Conservation (phyloP, 2,329 filamentous ascomycete species). For the Fusarium sp. region DNA sequence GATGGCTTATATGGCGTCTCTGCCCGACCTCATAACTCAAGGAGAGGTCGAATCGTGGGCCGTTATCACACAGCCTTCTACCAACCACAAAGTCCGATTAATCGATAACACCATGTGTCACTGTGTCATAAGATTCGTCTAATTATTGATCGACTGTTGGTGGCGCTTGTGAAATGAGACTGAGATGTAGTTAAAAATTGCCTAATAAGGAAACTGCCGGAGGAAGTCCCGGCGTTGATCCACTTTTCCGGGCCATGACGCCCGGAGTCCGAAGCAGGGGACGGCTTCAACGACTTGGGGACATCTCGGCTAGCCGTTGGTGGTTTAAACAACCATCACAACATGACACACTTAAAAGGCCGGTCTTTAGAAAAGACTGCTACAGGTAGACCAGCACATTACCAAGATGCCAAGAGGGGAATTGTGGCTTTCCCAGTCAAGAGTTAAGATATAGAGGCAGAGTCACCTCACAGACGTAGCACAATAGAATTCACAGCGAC, state of each 20-base stretch:
- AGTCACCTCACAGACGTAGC: neutral
- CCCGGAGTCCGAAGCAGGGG: neutral
- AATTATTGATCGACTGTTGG: neutral
- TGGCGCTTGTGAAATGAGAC: neutral
- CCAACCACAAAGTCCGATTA: no score
- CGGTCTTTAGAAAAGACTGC: no score
- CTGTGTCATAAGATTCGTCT: neutral
- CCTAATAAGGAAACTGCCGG: neutral
- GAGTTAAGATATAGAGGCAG: neutral
- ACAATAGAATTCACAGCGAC: neutral
- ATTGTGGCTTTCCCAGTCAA: neutral
- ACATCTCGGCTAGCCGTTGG: no score
- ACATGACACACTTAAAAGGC: no score
- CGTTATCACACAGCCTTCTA: no score
- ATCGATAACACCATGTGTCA: no score
- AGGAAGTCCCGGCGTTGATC: neutral
- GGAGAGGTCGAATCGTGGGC: no score
- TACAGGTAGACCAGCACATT: no score
- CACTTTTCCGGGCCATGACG: slow-evolving; percentile 7
- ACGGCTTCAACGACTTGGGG: no score
- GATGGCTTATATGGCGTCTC: neutral
- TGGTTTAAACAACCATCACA: no score
- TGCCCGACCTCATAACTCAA: neutral
- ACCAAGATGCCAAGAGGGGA: no score
- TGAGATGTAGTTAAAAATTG: neutral